phyloP scores from a whole-genome alignment of 805 yeast genomes.

The Suhomyces sp. region DNA sequence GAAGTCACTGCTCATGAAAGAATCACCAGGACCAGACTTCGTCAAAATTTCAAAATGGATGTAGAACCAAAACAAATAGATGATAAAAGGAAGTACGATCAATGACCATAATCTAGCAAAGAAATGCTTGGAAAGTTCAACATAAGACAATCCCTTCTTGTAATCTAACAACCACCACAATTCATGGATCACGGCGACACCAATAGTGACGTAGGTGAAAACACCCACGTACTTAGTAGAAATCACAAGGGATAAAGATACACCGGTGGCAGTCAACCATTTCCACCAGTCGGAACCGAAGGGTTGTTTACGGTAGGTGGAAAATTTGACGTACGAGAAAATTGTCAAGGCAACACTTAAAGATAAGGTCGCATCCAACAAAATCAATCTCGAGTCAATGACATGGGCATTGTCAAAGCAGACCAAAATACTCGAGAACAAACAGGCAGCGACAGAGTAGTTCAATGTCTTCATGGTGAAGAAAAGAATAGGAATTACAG shows the following conservation, averaged over 20 bases:
- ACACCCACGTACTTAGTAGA: slow-evolving; percentile 96
- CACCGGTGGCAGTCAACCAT: slow-evolving; percentile 85
- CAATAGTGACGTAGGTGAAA: slow-evolving; percentile 84
- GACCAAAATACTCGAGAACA: slow-evolving; percentile 73
- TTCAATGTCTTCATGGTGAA: slow-evolving; percentile 82
- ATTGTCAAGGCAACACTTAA: slow-evolving; percentile 80
- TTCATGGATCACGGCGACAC: slow-evolving; percentile 80
- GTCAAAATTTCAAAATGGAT: slow-evolving; percentile 80
- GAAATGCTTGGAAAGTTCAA: slow-evolving; percentile 65
- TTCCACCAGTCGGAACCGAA: slow-evolving; percentile 77
- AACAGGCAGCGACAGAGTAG: slow-evolving; percentile 74
- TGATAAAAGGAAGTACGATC: slow-evolving; percentile 73
- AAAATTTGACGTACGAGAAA: slow-evolving; percentile 75
- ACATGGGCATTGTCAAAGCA: slow-evolving; percentile 89
- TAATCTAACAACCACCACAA: slow-evolving; percentile 85
- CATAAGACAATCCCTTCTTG: slow-evolving; percentile 59
- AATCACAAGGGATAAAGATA: slow-evolving; percentile 84
- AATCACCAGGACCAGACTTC: slow-evolving; percentile 94
- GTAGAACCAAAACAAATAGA: slow-evolving; percentile 89
- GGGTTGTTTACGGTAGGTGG: slow-evolving; percentile 61
- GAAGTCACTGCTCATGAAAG: slow-evolving; percentile 91
- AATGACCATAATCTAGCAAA: slow-evolving; percentile 68
- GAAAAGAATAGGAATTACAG: slow-evolving; percentile 82
- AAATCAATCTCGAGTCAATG: slow-evolving; percentile 83
- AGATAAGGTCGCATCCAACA: slow-evolving; percentile 87